Percentiles rank a stretch among this genome's conserved stretches.
These are phyloP conservation scores for Filobasidium uniguttulatum DNA, from an alignment of 1,284 basidiomycete genomes.

Conservation along the genomic window DNA sequence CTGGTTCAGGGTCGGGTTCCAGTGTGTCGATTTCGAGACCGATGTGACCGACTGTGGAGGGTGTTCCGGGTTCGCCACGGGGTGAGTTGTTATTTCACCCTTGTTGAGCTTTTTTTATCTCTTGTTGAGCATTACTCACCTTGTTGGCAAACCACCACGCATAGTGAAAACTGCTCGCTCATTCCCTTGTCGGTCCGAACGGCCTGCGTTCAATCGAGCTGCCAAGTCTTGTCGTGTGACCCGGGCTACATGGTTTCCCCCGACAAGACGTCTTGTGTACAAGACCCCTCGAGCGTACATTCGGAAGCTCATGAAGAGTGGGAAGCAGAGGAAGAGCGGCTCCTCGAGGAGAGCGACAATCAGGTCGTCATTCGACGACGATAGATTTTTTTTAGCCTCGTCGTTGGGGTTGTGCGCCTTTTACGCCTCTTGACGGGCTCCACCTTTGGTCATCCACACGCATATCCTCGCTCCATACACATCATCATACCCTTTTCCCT, in stretches of 20 bases:
- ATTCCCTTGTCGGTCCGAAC: constrained; percentile 33
- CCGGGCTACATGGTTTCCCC: constrained; percentile 32
- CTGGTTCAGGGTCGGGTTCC: constrained; percentile 38
- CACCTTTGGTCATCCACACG: too few relatives aligned
- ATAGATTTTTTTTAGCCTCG: too few relatives aligned
- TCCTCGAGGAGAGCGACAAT: not conserved
- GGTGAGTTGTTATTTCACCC: constrained; percentile 24
- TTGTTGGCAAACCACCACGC: not conserved
- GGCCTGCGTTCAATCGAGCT: constrained; percentile 29
- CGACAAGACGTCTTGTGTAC: constrained; percentile 27
- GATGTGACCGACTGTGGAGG: constrained; percentile 37
- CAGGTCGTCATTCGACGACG: not conserved
- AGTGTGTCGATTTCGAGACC: constrained; percentile 35
- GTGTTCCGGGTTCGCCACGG: constrained; percentile 32
- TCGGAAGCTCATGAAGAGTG: not conserved
- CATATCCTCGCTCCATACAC: too few relatives aligned
- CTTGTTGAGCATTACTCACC: not conserved
- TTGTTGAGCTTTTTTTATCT: not conserved
- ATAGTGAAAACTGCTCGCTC: constrained; percentile 35
- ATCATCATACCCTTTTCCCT: too few relatives aligned
- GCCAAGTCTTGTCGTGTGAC: constrained; percentile 32
- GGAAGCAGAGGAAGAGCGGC: not conserved
- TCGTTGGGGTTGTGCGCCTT: too few relatives aligned
- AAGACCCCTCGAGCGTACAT: not conserved
- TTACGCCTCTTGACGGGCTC: too few relatives aligned